Percentiles rank a stretch among this genome's conserved stretches.
Evolutionary conservation across 75 land plant species (phyloP).

Genomic region (Picea glauca): DNA sequence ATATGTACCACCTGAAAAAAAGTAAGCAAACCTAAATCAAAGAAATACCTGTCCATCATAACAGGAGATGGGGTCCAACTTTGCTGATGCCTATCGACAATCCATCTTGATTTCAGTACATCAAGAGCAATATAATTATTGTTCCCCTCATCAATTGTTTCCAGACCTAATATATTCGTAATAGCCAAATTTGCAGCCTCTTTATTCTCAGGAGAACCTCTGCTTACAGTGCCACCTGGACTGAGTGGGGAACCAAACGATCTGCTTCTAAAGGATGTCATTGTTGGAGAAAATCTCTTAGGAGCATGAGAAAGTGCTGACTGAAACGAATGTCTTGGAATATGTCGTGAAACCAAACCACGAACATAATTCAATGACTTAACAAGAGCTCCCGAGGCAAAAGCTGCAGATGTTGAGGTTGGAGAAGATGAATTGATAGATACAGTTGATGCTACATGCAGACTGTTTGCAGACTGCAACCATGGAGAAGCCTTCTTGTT

Average conservation of each 20-base stretch:
- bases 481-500: conserved; percentile 44
- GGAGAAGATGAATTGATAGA: conserved; percentile 27
- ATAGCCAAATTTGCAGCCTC: conserved; percentile 40
- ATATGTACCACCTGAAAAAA: not conserved
- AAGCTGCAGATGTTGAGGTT: conserved; percentile 51
- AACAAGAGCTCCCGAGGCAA: conserved; percentile 84
- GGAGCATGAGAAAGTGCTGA: conserved; percentile 43
- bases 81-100: conserved; percentile 40
- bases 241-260: conserved; percentile 53
- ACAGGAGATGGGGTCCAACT: conserved; percentile 46
- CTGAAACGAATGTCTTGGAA: conserved; percentile 73
- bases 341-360: conserved; percentile 74
- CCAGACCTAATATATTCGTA: conserved; percentile 27
- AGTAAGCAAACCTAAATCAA: not conserved
- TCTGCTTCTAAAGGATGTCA: conserved; percentile 61
- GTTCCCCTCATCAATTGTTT: conserved; percentile 48
- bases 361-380: conserved; percentile 92
- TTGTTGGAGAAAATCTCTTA: conserved; percentile 47
- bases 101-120: conserved; percentile 87
- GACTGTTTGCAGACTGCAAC: conserved; percentile 38
- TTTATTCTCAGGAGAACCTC: conserved; percentile 52
- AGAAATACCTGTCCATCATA: conserved; percentile 61
- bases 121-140: conserved; percentile 58
- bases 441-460: conserved; percentile 23
- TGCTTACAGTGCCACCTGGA: conserved; percentile 24